Evolutionary conservation across 1,139 yeast species (phyloP).

Genomic region (Yamadazyma conglobata): DNA sequence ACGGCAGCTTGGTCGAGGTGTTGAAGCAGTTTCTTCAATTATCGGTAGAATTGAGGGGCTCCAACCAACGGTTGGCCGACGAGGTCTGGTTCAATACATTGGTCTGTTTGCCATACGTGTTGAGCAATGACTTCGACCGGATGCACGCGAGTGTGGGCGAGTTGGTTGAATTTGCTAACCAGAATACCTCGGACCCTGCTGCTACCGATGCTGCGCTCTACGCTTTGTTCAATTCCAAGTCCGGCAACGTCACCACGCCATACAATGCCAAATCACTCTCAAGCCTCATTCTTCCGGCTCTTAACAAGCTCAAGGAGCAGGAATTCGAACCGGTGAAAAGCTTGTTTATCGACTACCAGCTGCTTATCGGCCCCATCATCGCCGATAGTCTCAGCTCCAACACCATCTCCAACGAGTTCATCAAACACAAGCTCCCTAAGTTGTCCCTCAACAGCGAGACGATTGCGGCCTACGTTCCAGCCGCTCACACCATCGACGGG

Average conservation of each 20-base stretch:
- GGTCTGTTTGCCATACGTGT: conserved; percentile 66
- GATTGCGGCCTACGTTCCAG: conserved; percentile 28
- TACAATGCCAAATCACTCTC: conserved; percentile 53
- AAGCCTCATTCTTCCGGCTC: conserved; percentile 52
- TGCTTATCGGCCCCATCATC: conserved; percentile 35
- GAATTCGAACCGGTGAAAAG: conserved; percentile 26
- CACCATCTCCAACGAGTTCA: conserved; percentile 37
- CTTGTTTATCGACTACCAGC: conserved; percentile 33
- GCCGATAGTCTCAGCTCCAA: conserved; percentile 32
- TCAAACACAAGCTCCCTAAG: conserved; percentile 46
- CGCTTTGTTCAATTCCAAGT: conserved; percentile 36
- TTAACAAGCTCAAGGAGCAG: conserved; percentile 32
- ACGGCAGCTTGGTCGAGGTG: conserved; percentile 47
- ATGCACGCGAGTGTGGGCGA: conserved; percentile 38
- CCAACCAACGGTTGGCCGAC: conserved; percentile 46
- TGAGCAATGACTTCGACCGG: conserved; percentile 42
- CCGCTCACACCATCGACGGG: conserved; percentile 30
- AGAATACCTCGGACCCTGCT: conserved; percentile 25
- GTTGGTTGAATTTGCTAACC: conserved; percentile 44
- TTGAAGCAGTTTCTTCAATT: conserved; percentile 53
- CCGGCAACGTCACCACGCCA: conserved; percentile 39
- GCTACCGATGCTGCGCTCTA: conserved; percentile 24
- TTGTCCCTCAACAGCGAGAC: conserved; percentile 44
- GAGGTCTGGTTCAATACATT: conserved; percentile 63
- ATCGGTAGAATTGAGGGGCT: conserved; percentile 51